Conservation (phyloP, 345 rosid species). For the Bruguiera sexangula region DNA sequence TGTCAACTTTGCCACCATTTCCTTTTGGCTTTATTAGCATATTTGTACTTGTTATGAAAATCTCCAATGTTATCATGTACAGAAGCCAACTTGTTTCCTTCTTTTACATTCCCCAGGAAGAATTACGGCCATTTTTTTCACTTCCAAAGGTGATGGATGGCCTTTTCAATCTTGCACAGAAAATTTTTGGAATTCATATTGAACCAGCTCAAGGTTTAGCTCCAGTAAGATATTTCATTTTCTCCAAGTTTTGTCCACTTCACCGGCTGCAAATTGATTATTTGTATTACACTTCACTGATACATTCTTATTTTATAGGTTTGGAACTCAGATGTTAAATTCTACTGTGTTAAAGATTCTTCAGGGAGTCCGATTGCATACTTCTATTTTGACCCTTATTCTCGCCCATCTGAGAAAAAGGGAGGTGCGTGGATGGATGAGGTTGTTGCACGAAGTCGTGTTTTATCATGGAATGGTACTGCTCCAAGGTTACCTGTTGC, state of each 20-base stretch:
- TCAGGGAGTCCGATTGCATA: slow-evolving; percentile 75
- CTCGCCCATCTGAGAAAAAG: slow-evolving; percentile 88
- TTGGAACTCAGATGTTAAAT: slow-evolving; percentile 82
- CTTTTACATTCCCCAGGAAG: slow-evolving; percentile 52
- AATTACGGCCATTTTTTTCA: slow-evolving; percentile 83
- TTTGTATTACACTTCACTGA: slow-evolving; percentile 16
- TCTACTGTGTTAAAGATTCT: slow-evolving; percentile 78
- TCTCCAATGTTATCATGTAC: neutral
- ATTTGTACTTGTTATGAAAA: neutral
- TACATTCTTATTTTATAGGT: slow-evolving; percentile 44
- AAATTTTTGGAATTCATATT: slow-evolving; percentile 67
- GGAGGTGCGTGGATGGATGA: slow-evolving; percentile 97
- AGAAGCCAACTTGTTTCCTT: slow-evolving; percentile 5
- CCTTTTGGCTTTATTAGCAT: neutral
- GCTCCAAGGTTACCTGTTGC: slow-evolving; percentile 67
- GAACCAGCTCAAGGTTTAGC: slow-evolving; percentile 90
- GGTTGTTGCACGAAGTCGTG: slow-evolving; percentile 73
- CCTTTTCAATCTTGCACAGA: slow-evolving; percentile 68
- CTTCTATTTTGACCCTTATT: slow-evolving; percentile 93
- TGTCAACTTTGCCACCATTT: neutral
- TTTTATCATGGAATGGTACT: slow-evolving; percentile 51
- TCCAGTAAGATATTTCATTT: slow-evolving; percentile 50
- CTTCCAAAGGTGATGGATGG: slow-evolving; percentile 86
- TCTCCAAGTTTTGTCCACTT: slow-evolving; percentile 8
- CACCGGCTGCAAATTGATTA: neutral